Evolutionary conservation across 2,329 filamentous ascomycete genomes (phyloP), one percentile per base, ranked within the genome.

Genomic region (Berkeleyomyces rouxiae): DNA sequence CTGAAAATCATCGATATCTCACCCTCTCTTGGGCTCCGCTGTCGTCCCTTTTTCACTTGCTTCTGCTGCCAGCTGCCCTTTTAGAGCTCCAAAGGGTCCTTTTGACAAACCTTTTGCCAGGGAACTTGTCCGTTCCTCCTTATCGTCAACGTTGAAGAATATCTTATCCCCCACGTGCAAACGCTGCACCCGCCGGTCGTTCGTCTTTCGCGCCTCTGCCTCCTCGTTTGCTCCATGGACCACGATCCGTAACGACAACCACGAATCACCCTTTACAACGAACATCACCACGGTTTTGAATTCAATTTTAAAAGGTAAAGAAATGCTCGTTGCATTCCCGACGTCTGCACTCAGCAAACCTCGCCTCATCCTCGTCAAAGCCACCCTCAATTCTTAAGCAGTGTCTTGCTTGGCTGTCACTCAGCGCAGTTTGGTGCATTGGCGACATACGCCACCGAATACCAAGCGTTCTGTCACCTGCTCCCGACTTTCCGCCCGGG

Each of bases 211-310:
- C 11, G 4, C 42, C 37, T 59, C 10, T 31, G 42, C 46, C 13
- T 59, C 40, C 47, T 37, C 7, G 13, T n/a, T 40, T 37, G 9
- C 40, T 7, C 16, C 36, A 13, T 37, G 43, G 16, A 59, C 57
- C 23, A 43, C 49, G 40, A n/a, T 61, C 31, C 43, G 58, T 43
- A 43, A 55, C 60, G 60, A 61, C 60, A 46, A 44, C 42, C 13
- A 37, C 60, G 43, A 33, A 13, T 40, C 23, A 36, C 43, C 37
- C 57, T 39, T 37, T 39, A 58, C 55, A 13, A 59, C 23, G 10
- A 16, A 36, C 33, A 13, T n/a, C 33, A 36, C 39, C 33, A n/a
- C 36, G 16, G 7, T 39, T 39, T 57, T 40, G 31, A 16, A 16
- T 36, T n/a, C 43, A 46, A 5, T 59, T 9, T 33, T 23, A 31